phyloP scores from a whole-genome alignment of 129 eudicot genomes.

The Arctium lappa region DNA sequence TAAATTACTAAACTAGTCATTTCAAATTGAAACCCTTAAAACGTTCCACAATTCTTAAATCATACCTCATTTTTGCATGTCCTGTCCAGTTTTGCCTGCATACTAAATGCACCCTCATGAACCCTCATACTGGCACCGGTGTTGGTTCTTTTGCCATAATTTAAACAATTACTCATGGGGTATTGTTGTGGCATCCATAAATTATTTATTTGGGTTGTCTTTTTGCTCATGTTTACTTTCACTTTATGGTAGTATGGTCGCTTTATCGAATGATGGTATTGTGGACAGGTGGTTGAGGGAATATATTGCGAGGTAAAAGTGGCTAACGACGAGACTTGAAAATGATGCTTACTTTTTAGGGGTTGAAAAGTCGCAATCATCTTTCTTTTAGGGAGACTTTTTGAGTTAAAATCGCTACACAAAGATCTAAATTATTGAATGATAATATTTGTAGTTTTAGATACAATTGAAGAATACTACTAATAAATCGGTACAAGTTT shows the following conservation, averaged over 20 bases:
- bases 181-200: background rate
- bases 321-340: background rate
- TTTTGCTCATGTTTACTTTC: background rate
- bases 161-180: background rate
- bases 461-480: background rate
- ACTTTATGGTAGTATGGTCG: background rate
- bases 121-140: background rate
- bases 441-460: background rate
- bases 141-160: background rate
- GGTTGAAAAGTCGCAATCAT: background rate
- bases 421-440: background rate
- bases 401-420: background rate
- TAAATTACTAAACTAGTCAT: background rate
- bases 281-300: background rate
- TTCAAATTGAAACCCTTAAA: background rate
- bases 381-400: background rate
- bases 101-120: background rate
- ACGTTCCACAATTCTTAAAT: no score
- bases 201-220: background rate
- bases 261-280: background rate
- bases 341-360: background rate
- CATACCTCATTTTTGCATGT: no score
- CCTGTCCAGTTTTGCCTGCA: no score
- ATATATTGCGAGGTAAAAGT: background rate
- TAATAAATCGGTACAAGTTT: background rate